Evolutionary conservation across 2,329 filamentous ascomycete species (phyloP).

Genomic region (Diaporthe ilicicola): DNA sequence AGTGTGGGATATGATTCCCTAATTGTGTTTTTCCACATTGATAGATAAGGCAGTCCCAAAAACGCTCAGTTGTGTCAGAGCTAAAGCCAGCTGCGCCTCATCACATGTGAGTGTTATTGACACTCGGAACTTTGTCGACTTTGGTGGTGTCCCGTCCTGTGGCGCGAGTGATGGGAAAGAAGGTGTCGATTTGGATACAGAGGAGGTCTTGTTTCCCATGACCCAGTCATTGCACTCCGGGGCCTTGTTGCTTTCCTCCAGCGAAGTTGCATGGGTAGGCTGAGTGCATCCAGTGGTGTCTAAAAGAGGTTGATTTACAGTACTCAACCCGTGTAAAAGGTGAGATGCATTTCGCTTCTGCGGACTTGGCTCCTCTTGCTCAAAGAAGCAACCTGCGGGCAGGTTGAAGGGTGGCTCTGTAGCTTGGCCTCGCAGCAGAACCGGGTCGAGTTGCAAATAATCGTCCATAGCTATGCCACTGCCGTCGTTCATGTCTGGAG

Average conservation of each 20-base stretch:
- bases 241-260: background rate
- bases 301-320: background rate
- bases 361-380: background rate
- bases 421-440: background rate
- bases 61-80: background rate
- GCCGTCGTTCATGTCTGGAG: background rate
- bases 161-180: background rate
- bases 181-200: background rate
- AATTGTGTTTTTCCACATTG: background rate
- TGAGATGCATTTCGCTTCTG: background rate
- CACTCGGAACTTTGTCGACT: background rate
- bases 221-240: background rate
- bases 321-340: background rate
- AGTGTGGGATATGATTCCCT: background rate
- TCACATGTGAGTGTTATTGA: constrained; percentile 8
- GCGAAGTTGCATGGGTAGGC: background rate
- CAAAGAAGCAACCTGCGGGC: background rate
- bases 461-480: background rate
- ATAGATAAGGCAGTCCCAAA: background rate
- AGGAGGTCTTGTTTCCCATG: background rate
- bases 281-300: background rate
- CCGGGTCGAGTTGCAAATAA: constrained; percentile 4
- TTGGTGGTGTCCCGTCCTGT: background rate
- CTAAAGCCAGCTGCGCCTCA: background rate
- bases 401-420: background rate